Percentiles rank a stretch among this genome's conserved stretches.
These are phyloP conservation scores for Sporisorium exsertum DNA, from an alignment of 1,284 basidiomycete species.

Conservation along the genomic window DNA sequence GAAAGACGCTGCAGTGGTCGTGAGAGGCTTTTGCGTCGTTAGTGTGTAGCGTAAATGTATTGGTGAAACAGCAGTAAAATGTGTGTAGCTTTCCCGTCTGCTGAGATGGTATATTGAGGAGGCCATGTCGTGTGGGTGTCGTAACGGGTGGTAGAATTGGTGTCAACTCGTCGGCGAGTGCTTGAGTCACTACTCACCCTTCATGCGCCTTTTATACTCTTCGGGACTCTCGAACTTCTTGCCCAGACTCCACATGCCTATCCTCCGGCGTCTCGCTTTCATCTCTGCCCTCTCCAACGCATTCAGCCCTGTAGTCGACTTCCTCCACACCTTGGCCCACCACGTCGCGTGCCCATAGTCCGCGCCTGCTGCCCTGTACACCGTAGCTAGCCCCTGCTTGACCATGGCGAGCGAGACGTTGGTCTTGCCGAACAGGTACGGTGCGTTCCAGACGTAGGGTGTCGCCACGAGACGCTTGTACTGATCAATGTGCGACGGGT, in stretches of 20 bases:
- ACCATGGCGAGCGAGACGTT: conserved; percentile 65
- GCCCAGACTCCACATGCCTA: conserved; percentile 60
- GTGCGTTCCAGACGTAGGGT: conserved; percentile 63
- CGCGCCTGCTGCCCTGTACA: conserved; percentile 63
- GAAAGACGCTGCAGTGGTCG: conserved; percentile 49
- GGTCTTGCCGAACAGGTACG: conserved; percentile 65
- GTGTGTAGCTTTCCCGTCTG: neutral
- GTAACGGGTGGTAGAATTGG: neutral
- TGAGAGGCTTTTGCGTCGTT: neutral
- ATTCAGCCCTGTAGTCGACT: conserved; percentile 43
- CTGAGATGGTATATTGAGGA: neutral
- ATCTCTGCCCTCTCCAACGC: conserved; percentile 55
- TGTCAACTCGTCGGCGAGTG: neutral
- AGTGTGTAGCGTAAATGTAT: neutral
- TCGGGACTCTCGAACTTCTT: conserved; percentile 60
- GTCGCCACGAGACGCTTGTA: conserved; percentile 66
- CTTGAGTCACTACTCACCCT: conserved; percentile 10
- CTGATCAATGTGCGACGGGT: conserved; percentile 66
- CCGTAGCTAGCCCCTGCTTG: conserved; percentile 63
- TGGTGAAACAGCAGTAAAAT: neutral
- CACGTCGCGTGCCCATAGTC: conserved; percentile 62
- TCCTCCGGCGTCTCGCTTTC: conserved; percentile 42
- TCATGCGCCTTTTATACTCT: conserved; percentile 57
- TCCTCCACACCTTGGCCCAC: conserved; percentile 53
- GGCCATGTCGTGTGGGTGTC: neutral